phyloP scores from a whole-genome alignment of 192 early-diverging fungal species.

The Coemansia sp. region DNA sequence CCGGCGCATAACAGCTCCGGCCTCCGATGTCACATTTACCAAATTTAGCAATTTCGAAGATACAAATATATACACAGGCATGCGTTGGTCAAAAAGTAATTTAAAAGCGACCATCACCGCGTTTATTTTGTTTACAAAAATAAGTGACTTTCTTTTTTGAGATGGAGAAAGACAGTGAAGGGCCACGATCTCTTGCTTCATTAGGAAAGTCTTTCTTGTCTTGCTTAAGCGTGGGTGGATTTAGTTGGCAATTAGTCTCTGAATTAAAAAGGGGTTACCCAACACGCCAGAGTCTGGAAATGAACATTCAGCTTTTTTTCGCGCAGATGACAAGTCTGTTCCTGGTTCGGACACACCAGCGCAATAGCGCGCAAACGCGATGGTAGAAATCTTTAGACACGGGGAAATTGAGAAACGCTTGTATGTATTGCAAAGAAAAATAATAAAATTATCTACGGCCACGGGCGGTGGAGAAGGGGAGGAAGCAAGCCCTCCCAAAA shows the following conservation, averaged over 20 bases:
- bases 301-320: too few relatives aligned
- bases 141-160: background rate
- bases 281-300: too few relatives aligned
- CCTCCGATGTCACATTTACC: background rate
- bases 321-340: too few relatives aligned
- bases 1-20: background rate
- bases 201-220: background rate
- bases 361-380: too few relatives aligned
- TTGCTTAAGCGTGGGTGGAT: background rate
- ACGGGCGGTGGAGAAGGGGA: too few relatives aligned
- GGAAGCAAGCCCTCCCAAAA: background rate
- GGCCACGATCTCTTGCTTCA: background rate
- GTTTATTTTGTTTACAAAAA: background rate
- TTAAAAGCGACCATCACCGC: background rate
- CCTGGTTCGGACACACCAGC: too few relatives aligned
- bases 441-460: too few relatives aligned
- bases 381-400: too few relatives aligned
- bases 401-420: too few relatives aligned
- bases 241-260: background rate
- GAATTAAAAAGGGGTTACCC: background rate
- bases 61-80: background rate
- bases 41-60: background rate
- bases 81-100: background rate
- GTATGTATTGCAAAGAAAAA: too few relatives aligned
- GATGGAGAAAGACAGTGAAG: background rate